Base-by-base conservation (phyloP, 75 land plant species). In the Pinus albicaulis region DNA sequence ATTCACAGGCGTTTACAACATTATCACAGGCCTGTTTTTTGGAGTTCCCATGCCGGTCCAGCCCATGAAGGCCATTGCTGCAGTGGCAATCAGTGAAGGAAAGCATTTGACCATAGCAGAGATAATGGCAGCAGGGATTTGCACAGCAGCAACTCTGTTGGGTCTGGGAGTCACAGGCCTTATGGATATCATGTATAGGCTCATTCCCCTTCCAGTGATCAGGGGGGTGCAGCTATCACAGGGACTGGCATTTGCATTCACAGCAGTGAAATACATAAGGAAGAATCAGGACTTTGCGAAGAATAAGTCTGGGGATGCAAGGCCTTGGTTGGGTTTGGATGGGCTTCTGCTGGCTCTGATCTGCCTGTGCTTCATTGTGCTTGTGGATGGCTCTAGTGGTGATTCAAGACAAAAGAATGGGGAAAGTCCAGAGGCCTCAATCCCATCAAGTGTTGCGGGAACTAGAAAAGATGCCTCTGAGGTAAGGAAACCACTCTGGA, bases 21-120 rank as follows among this genome's bases (percentile, higher is more conserved):
- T 85, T 78, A 55, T 73, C 82, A 93, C 95, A 76, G 95, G 95
- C 52, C 75, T 88, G 19, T 80, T 90, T 76, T 93, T 88, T 84
- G 87, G 87, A 69, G 73, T 88, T 60, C 95, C 95, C 48, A 93
- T 93, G 95, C 95, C 95, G 22, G 95, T 93, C 60, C 95, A 93
- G 81, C 95, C 95, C 23, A 94, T 94, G 97, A 94, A 94, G 69
- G 81, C 92, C 57, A 94, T 94, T 66, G 95, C 97, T 23, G 90
- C 97, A 38, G 95, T 81, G 16, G 97, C 95, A 48, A 83, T 92
- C 65, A 76, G 88, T 34, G 52, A 74, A 48, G 82, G 83, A 25
- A 57, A 77, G 15, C 59, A 34, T 57, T 86, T 94, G 75, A 80
- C 76, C 76, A 68, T 92, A 4, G 89, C 92, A 20, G 86, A 94